Evolutionary conservation across 2,329 filamentous ascomycete genomes (phyloP).

Genomic region (Macrophomina pseudophaseolina): DNA sequence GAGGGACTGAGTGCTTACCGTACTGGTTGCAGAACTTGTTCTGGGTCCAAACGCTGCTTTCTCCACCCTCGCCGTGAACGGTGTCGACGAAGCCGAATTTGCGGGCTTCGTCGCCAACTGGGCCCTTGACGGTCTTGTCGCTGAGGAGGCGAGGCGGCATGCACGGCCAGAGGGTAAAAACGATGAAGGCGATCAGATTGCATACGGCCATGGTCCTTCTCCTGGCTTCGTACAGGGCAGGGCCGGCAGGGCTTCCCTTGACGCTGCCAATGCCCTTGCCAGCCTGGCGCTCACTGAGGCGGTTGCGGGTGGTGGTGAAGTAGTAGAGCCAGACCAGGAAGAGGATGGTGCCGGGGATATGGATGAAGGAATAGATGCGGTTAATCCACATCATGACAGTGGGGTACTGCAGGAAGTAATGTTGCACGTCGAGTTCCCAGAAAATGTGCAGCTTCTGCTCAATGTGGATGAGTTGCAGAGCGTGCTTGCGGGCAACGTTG

Average conservation of each 20-base stretch:
- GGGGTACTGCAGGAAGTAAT: slow-evolving; percentile 60
- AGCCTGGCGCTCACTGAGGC: slow-evolving; percentile 47
- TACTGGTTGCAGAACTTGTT: slow-evolving; percentile 79
- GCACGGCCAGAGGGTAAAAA: slow-evolving; percentile 65
- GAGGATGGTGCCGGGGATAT: slow-evolving; percentile 76
- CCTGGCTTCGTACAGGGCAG: slow-evolving; percentile 60
- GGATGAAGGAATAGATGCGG: slow-evolving; percentile 76
- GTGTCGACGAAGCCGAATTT: slow-evolving; percentile 65
- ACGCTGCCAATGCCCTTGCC: slow-evolving; percentile 44
- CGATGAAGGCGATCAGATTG: slow-evolving; percentile 64
- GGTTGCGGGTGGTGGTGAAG: slow-evolving; percentile 68
- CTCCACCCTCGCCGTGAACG: slow-evolving; percentile 61
- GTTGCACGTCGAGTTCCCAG: slow-evolving; percentile 67
- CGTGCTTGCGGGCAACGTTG: slow-evolving; percentile 70
- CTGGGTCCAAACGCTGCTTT: slow-evolving; percentile 72
- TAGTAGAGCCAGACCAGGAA: slow-evolving; percentile 72
- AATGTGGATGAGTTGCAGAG: slow-evolving; percentile 69
- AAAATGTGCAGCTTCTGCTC: slow-evolving; percentile 70
- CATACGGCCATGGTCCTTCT: slow-evolving; percentile 63
- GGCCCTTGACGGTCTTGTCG: slow-evolving; percentile 58
- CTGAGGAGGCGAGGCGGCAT: slow-evolving; percentile 65
- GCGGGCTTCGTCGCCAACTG: slow-evolving; percentile 63
- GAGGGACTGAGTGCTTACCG: slow-evolving; percentile 49
- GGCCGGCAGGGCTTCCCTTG: slow-evolving; percentile 53
- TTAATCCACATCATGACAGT: slow-evolving; percentile 71